Evolutionary conservation across 495 filamentous ascomycete species (phyloP).

Genomic region (Penicillium soppii): DNA sequence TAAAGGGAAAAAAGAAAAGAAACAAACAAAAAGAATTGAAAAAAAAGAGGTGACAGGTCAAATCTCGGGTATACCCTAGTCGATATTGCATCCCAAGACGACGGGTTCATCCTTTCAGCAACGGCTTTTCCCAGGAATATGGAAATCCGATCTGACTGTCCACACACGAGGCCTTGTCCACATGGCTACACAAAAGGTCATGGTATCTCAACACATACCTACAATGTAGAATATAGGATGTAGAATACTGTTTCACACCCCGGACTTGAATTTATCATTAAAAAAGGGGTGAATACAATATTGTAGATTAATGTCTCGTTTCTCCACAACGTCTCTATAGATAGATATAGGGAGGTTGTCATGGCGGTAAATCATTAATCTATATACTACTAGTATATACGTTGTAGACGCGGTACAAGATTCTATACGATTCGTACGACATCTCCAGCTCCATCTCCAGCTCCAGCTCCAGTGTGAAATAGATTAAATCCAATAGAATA

Average conservation of each 20-base stretch:
- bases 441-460: too few relatives aligned
- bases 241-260: not conserved
- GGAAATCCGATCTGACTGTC: slow-evolving; percentile 23
- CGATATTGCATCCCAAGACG: slow-evolving; percentile 29
- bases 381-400: too few relatives aligned
- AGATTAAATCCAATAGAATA: not conserved
- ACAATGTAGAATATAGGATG: too few relatives aligned
- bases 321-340: not conserved
- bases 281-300: not conserved
- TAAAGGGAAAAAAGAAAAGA: slow-evolving; percentile 12
- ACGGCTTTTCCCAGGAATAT: slow-evolving; percentile 26
- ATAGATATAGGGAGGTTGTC: not conserved
- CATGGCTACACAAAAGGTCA: slow-evolving; percentile 14
- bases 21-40: slow-evolving; percentile 8
- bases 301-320: not conserved
- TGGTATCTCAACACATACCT: not conserved
- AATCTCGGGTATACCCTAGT: slow-evolving; percentile 19
- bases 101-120: slow-evolving; percentile 23
- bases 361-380: not conserved
- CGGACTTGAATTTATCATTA: not conserved
- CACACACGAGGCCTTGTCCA: slow-evolving; percentile 26
- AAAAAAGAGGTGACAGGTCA: slow-evolving; percentile 7
- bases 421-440: too few relatives aligned
- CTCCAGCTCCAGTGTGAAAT: too few relatives aligned
- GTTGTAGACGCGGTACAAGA: too few relatives aligned